Evolutionary conservation across 1,284 basidiomycete genomes (phyloP), one percentile per base, ranked within the genome.

Genomic region (Leccinum angustisporum): DNA sequence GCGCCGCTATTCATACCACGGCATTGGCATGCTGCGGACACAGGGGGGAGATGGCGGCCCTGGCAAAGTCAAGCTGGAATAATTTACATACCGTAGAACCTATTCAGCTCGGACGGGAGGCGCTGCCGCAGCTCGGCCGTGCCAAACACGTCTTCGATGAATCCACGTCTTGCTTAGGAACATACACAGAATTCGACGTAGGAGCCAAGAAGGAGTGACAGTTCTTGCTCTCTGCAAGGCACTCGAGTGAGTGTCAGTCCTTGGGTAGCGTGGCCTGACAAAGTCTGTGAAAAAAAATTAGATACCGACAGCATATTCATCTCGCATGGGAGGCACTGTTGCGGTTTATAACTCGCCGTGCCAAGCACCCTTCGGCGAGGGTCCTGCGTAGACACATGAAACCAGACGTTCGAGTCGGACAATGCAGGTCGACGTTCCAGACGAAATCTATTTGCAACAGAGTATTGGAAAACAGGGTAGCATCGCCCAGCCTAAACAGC

Each of bases 381-480:
- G 10, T 50, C 46, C 46, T 25, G 4, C 46, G 7, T 25, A 25
- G 46, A 10, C 21, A 25, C 46, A 14, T 13, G 46, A 14, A 27
- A 46, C 43, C 3, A 46, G 18, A n/a, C n/a, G 11, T 21, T 50
- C 21, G 46, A 25, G 40, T 25, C 46, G 10, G 46, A 27, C 25
- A 51, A 30, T 16, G 31, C 11, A 54, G 5, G 43, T n/a, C 21
- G 13, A 33, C 16, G 34, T 50, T 63, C 53, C 27, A 16, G 21
- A 36, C 52, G 25, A n/a, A 25, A n/a, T 68, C 66, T 68, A 68
- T 70, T 66, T 61, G 63, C 57, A 62, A 63, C 38, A 36, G 21
- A 38, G 33, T 58, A 53, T 31, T 13, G 43, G 11, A 36, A 33
- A 40, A 57, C 18, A 27, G 33, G 36, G 25, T 21, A 10, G 8